A percentile compares a stretch with the other conserved stretches of the same genome.
Evolutionary conservation across 768 basidiomycete genomes (phyloP).

Genomic region (Boletus tomentosulus): DNA sequence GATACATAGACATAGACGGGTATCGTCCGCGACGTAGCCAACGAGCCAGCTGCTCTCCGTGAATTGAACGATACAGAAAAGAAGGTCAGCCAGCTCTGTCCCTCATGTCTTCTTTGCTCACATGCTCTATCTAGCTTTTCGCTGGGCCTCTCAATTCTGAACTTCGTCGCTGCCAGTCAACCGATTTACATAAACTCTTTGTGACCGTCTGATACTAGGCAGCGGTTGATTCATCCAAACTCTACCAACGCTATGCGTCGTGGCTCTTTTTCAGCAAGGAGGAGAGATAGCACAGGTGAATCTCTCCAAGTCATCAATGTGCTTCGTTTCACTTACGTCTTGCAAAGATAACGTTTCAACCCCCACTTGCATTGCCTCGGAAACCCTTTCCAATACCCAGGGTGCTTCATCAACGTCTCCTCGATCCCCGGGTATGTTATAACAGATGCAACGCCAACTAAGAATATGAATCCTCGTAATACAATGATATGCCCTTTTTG

Average conservation of each 20-base stretch:
- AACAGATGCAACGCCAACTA: too few species aligned
- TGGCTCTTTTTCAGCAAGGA: conserved; percentile 51
- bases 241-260: conserved; percentile 61
- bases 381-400: conserved; percentile 64
- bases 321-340: conserved; percentile 8
- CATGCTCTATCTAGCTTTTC: conserved; percentile 57
- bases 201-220: conserved; percentile 55
- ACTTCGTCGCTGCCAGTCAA: conserved; percentile 79
- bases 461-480: too few species aligned
- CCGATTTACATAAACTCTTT: conserved; percentile 64
- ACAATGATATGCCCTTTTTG: too few species aligned
- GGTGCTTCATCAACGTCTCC: conserved; percentile 46
- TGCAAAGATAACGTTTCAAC: conserved; percentile 57
- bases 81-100: conserved; percentile 56
- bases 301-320: neutral
- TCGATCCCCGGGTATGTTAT: too few species aligned
- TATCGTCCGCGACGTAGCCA: conserved; percentile 71
- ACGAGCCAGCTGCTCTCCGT: conserved; percentile 68
- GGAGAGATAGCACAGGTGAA: conserved; percentile 68
- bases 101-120: conserved; percentile 20
- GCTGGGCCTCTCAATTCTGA: conserved; percentile 80
- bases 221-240: conserved; percentile 49
- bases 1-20: too few species aligned
- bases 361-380: conserved; percentile 50
- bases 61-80: conserved; percentile 83